Evolutionary conservation across 2,329 filamentous ascomycete genomes (phyloP).

Genomic region (Cytospora chrysosperma): DNA sequence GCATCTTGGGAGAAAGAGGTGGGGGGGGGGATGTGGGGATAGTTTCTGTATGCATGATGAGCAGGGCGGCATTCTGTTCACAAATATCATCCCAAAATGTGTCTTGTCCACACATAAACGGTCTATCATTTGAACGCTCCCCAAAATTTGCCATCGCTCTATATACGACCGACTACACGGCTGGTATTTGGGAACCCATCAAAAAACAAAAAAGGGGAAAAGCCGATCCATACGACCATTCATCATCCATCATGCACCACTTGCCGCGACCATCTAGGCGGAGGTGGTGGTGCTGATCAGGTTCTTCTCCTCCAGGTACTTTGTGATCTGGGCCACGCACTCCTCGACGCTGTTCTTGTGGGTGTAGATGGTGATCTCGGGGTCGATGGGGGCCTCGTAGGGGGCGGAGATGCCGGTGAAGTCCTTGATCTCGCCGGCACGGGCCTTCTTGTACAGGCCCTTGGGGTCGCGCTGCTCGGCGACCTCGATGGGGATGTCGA

Average conservation of each 20-base stretch:
- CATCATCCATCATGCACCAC: background rate
- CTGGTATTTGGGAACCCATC: background rate
- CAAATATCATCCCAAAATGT: constrained; percentile 14
- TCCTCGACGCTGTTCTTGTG: constrained; percentile 83
- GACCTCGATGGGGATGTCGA: constrained; percentile 87
- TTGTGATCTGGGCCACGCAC: constrained; percentile 79
- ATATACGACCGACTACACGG: background rate
- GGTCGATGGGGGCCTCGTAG: constrained; percentile 83
- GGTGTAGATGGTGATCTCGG: constrained; percentile 86
- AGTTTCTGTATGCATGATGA: constrained; percentile 16
- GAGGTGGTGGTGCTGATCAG: constrained; percentile 42
- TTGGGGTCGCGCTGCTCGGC: constrained; percentile 96
- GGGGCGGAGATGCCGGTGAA: constrained; percentile 95
- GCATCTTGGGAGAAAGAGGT: no score
- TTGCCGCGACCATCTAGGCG: background rate
- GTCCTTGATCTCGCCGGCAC: constrained; percentile 90
- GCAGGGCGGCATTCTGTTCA: constrained; percentile 13
- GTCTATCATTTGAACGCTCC: background rate
- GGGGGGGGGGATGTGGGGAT: no score
- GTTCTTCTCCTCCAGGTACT: constrained; percentile 72
- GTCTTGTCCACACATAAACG: constrained; percentile 2
- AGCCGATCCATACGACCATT: background rate
- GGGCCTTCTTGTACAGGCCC: constrained; percentile 95
- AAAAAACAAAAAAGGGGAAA: background rate
- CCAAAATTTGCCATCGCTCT: constrained; percentile 5